Percentiles rank a stretch among this genome's conserved stretches.
These are phyloP conservation scores for Cystobasidium tubakii DNA, from an alignment of 768 basidiomycete genomes.

Conservation along the genomic window DNA sequence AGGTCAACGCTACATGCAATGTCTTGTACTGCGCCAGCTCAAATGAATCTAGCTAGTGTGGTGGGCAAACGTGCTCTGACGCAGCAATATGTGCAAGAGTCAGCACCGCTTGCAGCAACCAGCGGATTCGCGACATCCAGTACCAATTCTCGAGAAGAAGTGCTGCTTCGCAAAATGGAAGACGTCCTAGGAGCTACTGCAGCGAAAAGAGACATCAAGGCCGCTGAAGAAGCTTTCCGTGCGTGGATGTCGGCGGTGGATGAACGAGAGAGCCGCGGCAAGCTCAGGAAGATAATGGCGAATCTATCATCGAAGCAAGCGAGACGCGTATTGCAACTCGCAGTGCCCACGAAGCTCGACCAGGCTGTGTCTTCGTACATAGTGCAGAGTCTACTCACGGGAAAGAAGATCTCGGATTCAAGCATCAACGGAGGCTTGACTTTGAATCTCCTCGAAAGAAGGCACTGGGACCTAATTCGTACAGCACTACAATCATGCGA, in stretches of 20 bases:
- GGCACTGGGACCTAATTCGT: neutral
- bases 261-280: neutral
- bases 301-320: neutral
- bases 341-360: neutral
- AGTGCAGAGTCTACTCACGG: neutral
- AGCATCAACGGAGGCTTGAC: neutral
- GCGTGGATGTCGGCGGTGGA: neutral
- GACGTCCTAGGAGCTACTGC: neutral
- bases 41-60: slow-evolving; percentile 1
- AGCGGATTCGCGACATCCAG: neutral
- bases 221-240: neutral
- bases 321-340: neutral
- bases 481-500: neutral
- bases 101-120: neutral
- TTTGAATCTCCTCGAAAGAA: neutral
- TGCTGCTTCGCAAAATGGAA: neutral
- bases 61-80: slow-evolving; percentile 16
- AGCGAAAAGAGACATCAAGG: neutral
- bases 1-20: slow-evolving; percentile 9
- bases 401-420: neutral
- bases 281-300: neutral
- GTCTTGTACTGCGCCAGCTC: neutral
- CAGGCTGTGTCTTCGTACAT: neutral
- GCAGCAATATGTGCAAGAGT: slow-evolving; percentile 1
- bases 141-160: neutral